phyloP scores from a whole-genome alignment of 2,329 filamentous ascomycete species.

The Diaporthe velutina region DNA sequence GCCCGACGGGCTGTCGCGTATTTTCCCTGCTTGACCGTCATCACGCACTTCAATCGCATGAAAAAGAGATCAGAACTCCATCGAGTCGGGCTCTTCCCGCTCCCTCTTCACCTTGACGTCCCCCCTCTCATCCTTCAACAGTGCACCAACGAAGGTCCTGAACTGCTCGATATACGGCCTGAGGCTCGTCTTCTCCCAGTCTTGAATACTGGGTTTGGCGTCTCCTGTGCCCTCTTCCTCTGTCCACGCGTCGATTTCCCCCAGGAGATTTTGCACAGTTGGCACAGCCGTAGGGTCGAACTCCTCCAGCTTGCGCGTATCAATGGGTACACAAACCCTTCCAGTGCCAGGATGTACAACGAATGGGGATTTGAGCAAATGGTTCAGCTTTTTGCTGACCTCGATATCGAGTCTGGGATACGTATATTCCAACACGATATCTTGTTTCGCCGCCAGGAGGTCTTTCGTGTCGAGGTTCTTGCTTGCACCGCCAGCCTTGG shows the following conservation, averaged over 20 bases:
- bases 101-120: slow-evolving; percentile 68
- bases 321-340: slow-evolving; percentile 94
- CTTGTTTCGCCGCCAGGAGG: slow-evolving; percentile 91
- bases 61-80: slow-evolving; percentile 63
- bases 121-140: slow-evolving; percentile 80
- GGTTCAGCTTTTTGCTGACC: slow-evolving; percentile 97
- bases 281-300: slow-evolving; percentile 94
- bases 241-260: slow-evolving; percentile 88
- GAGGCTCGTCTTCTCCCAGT: slow-evolving; percentile 97
- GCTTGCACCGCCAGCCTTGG: slow-evolving; percentile 78
- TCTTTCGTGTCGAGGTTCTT: slow-evolving; percentile 79
- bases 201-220: slow-evolving; percentile 65
- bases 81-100: slow-evolving; percentile 61
- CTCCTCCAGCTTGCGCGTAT: slow-evolving; percentile 75
- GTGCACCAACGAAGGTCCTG: slow-evolving; percentile 79
- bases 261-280: slow-evolving; percentile 84
- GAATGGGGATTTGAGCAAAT: slow-evolving; percentile 97
- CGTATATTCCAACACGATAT: slow-evolving; percentile 96
- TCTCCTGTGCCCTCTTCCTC: slow-evolving; percentile 56
- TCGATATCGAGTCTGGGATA: slow-evolving; percentile 97
- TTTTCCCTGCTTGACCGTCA: neutral
- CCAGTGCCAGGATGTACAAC: slow-evolving; percentile 96
- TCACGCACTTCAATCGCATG: neutral
- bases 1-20: neutral
- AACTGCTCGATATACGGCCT: slow-evolving; percentile 95